A percentile compares a stretch with the other conserved stretches of the same genome.
These are phyloP conservation scores for Phytomonas sp. DNA, from an alignment of 208 protist species.

Conservation along the genomic window DNA sequence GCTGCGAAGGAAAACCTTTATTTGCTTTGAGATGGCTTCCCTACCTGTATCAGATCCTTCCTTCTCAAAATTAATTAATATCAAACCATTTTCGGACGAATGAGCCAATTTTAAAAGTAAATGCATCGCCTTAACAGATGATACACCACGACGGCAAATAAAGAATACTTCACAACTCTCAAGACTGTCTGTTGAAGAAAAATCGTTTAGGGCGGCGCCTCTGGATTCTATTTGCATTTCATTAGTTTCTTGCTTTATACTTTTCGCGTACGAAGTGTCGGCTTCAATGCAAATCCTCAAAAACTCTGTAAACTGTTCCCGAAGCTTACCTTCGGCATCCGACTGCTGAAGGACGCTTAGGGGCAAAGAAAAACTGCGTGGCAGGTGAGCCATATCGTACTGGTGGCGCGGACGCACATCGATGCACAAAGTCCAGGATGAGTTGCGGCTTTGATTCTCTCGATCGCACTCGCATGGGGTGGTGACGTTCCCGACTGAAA, in stretches of 20 bases:
- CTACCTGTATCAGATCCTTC: not conserved
- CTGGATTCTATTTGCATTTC: not conserved
- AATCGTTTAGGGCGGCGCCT: not conserved
- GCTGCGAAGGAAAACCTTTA: conserved; percentile 28
- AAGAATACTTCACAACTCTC: conserved; percentile 27
- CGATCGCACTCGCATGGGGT: not conserved
- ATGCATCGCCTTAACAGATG: conserved; percentile 38
- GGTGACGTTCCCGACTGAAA: not conserved
- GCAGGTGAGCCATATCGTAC: conserved; percentile 82
- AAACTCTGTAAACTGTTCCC: conserved; percentile 2
- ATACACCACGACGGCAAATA: conserved; percentile 77
- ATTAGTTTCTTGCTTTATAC: not conserved
- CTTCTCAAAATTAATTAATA: not conserved
- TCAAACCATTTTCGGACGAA: not conserved
- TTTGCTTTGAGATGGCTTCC: not conserved
- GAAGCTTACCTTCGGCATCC: conserved; percentile 14
- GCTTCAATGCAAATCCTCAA: conserved; percentile 14
- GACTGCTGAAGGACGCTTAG: conserved; percentile 44
- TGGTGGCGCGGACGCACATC: conserved; percentile 69
- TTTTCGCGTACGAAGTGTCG: not conserved
- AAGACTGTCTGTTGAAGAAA: not conserved
- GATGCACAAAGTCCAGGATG: conserved; percentile 18
- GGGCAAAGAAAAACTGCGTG: conserved; percentile 37
- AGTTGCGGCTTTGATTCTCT: not conserved
- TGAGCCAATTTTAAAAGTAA: conserved; percentile 22